Percentiles rank a stretch among this genome's conserved stretches.
Evolutionary conservation across 2,329 filamentous ascomycete species (phyloP).

Genomic region (Coniochaeta sp.): DNA sequence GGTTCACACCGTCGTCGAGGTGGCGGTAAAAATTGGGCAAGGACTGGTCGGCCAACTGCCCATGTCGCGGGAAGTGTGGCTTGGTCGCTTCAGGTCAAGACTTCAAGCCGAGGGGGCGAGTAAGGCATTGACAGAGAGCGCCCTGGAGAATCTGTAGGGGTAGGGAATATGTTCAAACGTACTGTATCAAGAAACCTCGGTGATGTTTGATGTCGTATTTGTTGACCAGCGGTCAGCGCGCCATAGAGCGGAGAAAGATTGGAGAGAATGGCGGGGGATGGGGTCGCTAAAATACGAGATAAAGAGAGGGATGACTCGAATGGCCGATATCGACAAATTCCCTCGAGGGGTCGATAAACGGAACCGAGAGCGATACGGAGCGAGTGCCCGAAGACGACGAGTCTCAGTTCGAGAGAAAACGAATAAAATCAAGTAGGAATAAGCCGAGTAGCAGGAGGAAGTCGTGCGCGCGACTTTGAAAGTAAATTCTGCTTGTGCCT

Average conservation of each 20-base stretch:
- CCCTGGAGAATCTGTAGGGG: not conserved
- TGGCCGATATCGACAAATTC: not conserved
- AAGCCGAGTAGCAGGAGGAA: not conserved
- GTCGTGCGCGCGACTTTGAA: not conserved
- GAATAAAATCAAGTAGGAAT: not conserved
- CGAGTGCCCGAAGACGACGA: not conserved
- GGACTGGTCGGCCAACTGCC: not conserved
- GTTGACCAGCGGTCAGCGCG: slow-evolving; percentile 4
- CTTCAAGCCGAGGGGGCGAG: not conserved
- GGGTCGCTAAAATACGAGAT: not conserved
- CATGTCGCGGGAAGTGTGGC: not conserved
- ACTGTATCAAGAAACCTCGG: not conserved
- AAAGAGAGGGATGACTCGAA: slow-evolving; percentile 3
- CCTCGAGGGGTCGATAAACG: not conserved
- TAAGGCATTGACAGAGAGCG: not conserved
- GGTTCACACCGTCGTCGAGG: not conserved
- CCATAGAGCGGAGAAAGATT: slow-evolving; percentile 1
- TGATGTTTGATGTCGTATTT: not conserved
- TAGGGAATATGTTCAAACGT: not conserved
- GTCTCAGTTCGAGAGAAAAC: not conserved
- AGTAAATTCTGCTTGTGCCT: not conserved
- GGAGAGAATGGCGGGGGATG: slow-evolving; percentile 2
- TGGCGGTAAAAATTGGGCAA: not conserved
- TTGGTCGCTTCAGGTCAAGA: not conserved
- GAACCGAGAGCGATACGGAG: not conserved